These are phyloP conservation scores for Globisporangium paroecandrum DNA, from an alignment of 352 stramenopile genomes.

Conservation along the genomic window DNA sequence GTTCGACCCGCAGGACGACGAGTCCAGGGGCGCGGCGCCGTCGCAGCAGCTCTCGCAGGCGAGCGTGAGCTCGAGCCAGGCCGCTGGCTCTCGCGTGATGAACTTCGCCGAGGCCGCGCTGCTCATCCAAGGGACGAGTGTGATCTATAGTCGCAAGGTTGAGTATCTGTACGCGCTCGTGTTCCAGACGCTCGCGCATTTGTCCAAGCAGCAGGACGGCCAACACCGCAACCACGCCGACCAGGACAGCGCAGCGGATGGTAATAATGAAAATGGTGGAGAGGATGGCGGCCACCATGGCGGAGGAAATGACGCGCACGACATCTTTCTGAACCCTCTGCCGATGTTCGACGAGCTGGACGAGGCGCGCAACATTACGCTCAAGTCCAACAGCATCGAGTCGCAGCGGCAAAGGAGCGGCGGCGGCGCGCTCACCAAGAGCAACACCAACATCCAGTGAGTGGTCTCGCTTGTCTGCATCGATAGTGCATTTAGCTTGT, in stretches of 20 bases:
- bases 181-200: constrained; percentile 87
- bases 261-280: constrained; percentile 23
- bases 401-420: constrained; percentile 16
- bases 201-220: constrained; percentile 56
- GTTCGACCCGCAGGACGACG: constrained; percentile 47
- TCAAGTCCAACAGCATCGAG: constrained; percentile 25
- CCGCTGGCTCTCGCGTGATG: constrained; percentile 34
- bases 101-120: constrained; percentile 94
- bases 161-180: constrained; percentile 93
- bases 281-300: constrained; percentile 8
- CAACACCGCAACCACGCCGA: constrained; percentile 22
- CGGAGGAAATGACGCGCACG: constrained; percentile 9
- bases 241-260: constrained; percentile 17
- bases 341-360: constrained; percentile 61
- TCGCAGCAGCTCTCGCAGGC: constrained; percentile 27
- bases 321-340: constrained; percentile 56
- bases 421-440: constrained; percentile 27
- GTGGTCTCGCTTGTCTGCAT: constrained; percentile 4
- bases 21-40: neutral
- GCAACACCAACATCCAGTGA: constrained; percentile 70
- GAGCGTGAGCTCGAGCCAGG: constrained; percentile 20
- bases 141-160: constrained; percentile 95
- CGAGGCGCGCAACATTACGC: constrained; percentile 60
- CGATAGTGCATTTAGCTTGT: neutral
- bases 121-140: constrained; percentile 90